These are phyloP conservation scores for Pseudomonodictys pantanalensis DNA, from an alignment of 495 filamentous ascomycete genomes.

Conservation along the genomic window DNA sequence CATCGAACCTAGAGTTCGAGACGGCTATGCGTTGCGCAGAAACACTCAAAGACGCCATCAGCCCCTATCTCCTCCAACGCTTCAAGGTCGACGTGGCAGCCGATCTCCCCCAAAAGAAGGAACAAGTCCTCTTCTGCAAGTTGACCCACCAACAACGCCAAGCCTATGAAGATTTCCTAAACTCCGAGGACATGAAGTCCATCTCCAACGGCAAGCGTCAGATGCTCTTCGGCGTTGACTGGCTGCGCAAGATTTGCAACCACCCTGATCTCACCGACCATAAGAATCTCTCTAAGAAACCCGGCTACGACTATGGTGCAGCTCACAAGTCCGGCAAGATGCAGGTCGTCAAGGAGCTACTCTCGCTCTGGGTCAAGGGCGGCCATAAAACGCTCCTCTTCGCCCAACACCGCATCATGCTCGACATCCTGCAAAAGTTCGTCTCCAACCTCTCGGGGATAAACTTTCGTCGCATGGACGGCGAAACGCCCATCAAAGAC, in stretches of 20 bases:
- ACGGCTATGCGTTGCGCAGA: constrained; percentile 88
- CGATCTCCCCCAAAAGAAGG: constrained; percentile 90
- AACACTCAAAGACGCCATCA: constrained; percentile 85
- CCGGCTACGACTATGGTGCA: constrained; percentile 69
- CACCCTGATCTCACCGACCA: constrained; percentile 85
- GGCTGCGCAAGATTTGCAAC: constrained; percentile 94
- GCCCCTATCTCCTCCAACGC: constrained; percentile 87
- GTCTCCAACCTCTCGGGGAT: constrained; percentile 63
- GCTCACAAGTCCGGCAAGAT: constrained; percentile 83
- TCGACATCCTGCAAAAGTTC: constrained; percentile 86
- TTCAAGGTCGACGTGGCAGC: constrained; percentile 91
- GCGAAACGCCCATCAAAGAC: constrained; percentile 75
- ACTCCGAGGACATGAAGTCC: constrained; percentile 73
- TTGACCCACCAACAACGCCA: constrained; percentile 72
- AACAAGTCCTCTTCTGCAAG: constrained; percentile 93
- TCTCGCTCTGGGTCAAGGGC: constrained; percentile 79
- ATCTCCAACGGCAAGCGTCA: constrained; percentile 74
- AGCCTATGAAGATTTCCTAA: constrained; percentile 76
- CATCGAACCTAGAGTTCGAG: constrained; percentile 85
- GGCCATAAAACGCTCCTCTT: constrained; percentile 93
- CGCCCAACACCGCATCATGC: constrained; percentile 85
- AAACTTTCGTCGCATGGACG: constrained; percentile 88
- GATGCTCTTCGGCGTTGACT: constrained; percentile 82
- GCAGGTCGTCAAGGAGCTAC: constrained; percentile 80
- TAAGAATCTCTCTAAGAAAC: constrained; percentile 53